Base-by-base conservation (phyloP, 768 basidiomycete species). In the Hypholoma fasciculare region DNA sequence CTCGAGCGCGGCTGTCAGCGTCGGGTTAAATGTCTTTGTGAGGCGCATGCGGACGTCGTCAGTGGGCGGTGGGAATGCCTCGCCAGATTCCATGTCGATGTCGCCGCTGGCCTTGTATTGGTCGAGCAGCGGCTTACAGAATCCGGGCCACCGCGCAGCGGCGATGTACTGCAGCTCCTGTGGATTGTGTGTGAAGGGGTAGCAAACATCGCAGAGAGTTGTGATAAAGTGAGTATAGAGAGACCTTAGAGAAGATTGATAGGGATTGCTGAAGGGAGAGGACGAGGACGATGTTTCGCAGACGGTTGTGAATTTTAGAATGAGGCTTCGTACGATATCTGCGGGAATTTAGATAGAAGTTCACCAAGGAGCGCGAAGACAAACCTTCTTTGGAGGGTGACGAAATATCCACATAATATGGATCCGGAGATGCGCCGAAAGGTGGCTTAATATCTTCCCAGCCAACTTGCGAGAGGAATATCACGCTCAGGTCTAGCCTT, bases 61-160 rank as follows among this genome's bases (percentile, higher is more conserved):
- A 3, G 73, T 63, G 0, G 85, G 86, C 0, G 76, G 72, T 13
- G 63, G 62, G 17, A 81, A 61, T 12, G 46, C 23, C 27, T 52
- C 48, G 13, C 56, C 56, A 2, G 48, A 43, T 16, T 66, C 66
- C 8, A 54, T 52, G 7, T 63, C 66, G 11, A 68, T 70, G 46
- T 69, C 68, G 13, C 63, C 71, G 57, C 7, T 52, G 51, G 12
- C 63, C 46, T 34, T 59, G 51, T 82, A 69, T 34, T 83, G 82
- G 52, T 83, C 82, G 7, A 90, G 67, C 13, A 93, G 66, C 0
- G 91, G 90, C 54, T 85, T 80, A 1, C 88, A 80, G 63, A 92
- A 93, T 2, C 85, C 88, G 0, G 91, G 89, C 91, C 92, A 94
- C 19, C 86, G 80, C 6, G 92, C 88, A 0, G 88, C 85, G 2